Evolutionary conservation across 305 asterid species (phyloP).

Genomic region (Nicotiana rustica): DNA sequence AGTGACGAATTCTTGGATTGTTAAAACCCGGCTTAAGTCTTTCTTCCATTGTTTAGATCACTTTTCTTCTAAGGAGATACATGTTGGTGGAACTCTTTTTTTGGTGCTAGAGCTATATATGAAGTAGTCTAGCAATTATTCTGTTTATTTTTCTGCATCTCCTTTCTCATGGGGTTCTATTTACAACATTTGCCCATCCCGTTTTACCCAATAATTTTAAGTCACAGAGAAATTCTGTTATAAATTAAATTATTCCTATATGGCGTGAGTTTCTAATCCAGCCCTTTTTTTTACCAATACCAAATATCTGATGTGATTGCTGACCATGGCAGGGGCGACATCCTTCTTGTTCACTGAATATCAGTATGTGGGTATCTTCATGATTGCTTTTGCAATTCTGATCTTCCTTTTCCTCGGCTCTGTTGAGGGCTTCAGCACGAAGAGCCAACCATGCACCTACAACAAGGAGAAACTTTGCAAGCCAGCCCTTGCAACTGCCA

Average conservation of each 20-base stretch:
- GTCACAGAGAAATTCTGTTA: background rate
- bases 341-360: constrained; percentile 76
- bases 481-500: constrained; percentile 88
- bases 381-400: constrained; percentile 81
- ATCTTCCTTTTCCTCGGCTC: constrained; percentile 86
- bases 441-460: constrained; percentile 72
- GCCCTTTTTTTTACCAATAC: background rate
- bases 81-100: background rate
- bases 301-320: background rate
- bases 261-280: background rate
- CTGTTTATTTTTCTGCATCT: background rate
- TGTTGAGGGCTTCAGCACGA: constrained; percentile 77
- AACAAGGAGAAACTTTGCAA: constrained; percentile 63
- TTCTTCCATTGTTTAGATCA: background rate
- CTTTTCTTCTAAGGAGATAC: background rate
- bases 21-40: background rate
- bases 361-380: constrained; percentile 77
- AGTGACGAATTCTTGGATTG: background rate
- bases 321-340: constrained; percentile 68
- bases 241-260: background rate
- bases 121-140: background rate
- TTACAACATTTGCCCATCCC: background rate
- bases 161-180: background rate
- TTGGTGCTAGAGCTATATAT: background rate
- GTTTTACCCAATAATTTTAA: background rate